A percentile compares a stretch with the other conserved stretches of the same genome.
Conservation (phyloP, 2,329 filamentous ascomycete species). For the Fusarium sp. region DNA sequence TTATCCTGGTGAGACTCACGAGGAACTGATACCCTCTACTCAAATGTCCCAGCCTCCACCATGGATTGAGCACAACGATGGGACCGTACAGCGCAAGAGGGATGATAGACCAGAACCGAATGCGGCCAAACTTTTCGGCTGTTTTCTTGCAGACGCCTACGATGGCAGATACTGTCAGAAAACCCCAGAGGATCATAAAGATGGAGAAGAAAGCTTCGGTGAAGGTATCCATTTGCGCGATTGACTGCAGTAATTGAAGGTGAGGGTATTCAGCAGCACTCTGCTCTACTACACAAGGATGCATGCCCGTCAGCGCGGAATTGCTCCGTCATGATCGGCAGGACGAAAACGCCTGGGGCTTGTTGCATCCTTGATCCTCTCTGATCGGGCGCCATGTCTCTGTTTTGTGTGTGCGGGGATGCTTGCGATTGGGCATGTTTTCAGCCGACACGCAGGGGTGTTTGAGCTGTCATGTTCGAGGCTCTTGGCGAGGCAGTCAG, state of each 20-base stretch:
- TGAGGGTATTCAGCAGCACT: neutral
- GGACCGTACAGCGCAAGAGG: slow-evolving; percentile 4
- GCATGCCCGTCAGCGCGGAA: slow-evolving; percentile 2
- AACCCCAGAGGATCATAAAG: slow-evolving; percentile 11
- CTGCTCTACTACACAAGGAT: neutral
- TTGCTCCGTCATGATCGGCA: slow-evolving; percentile 10
- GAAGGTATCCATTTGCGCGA: slow-evolving; percentile 8
- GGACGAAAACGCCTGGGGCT: slow-evolving; percentile 14
- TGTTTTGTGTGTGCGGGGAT: neutral
- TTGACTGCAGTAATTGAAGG: neutral
- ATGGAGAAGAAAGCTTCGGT: slow-evolving; percentile 24
- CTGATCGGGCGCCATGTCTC: slow-evolving; percentile 17
- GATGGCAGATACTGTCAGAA: neutral
- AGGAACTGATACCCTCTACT: slow-evolving; percentile 16
- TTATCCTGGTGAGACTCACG: neutral
- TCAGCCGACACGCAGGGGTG: slow-evolving; percentile 7
- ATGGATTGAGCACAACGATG: slow-evolving; percentile 1
- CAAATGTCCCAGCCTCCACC: slow-evolving; percentile 1
- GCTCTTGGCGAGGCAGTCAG: neutral
- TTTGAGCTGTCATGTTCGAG: neutral
- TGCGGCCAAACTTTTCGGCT: neutral
- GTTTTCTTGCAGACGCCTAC: neutral
- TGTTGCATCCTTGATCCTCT: neutral
- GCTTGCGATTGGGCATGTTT: slow-evolving; percentile 8
- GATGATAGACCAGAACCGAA: slow-evolving; percentile 20